Evolutionary conservation across 305 asterid genomes (phyloP).

Genomic region (Fraxinus ornus): DNA sequence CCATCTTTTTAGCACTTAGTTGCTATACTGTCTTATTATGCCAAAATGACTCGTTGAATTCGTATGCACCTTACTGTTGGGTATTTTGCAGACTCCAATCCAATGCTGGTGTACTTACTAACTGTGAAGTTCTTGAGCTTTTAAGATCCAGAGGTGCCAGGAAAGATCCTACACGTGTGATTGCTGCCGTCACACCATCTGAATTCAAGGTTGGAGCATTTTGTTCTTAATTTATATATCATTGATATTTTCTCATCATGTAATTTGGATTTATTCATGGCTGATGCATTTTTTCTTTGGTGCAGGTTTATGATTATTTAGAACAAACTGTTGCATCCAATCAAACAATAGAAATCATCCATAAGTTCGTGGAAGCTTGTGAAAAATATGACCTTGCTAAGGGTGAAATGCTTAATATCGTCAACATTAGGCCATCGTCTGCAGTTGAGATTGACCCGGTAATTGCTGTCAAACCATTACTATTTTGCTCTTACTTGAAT

Average conservation of each 20-base stretch:
- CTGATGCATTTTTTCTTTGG: conserved; percentile 9
- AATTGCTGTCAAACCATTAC: conserved; percentile 7
- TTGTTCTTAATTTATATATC: neutral
- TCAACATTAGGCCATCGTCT: conserved; percentile 68
- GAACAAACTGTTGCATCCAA: conserved; percentile 61
- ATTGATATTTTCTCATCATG: neutral
- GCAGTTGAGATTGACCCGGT: conserved; percentile 61
- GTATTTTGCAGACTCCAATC: conserved; percentile 47
- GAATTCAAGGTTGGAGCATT: conserved; percentile 68
- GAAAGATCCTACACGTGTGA: conserved; percentile 62
- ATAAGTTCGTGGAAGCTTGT: conserved; percentile 44
- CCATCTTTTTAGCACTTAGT: neutral
- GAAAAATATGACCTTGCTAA: conserved; percentile 50
- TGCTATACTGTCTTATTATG: neutral
- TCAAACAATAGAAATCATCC: conserved; percentile 54
- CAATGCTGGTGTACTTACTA: conserved; percentile 65
- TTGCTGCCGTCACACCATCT: conserved; percentile 53
- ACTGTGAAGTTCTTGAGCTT: conserved; percentile 77
- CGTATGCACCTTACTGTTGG: neutral
- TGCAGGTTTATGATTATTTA: conserved; percentile 71
- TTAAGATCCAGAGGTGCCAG: conserved; percentile 83
- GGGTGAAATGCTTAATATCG: conserved; percentile 68
- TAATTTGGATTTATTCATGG: neutral
- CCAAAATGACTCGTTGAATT: neutral
- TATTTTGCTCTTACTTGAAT: neutral